phyloP scores from a whole-genome alignment of 768 basidiomycete genomes.

The Pleurotus djamor region DNA sequence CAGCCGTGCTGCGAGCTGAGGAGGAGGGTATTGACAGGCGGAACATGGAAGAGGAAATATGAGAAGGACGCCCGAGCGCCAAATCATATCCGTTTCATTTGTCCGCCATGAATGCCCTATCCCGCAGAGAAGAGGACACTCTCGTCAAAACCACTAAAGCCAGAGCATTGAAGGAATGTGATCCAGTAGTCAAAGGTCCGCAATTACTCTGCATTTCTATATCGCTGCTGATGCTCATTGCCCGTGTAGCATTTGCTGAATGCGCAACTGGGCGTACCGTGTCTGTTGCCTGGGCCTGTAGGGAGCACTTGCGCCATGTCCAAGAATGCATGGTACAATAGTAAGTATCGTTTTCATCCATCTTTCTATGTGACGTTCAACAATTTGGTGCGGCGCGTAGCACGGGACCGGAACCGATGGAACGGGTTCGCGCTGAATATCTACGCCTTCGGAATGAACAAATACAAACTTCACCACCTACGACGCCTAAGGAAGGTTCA shows the following conservation, averaged over 20 bases:
- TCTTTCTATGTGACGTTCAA: background rate
- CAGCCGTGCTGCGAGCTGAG: conserved; percentile 8
- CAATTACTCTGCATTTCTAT: background rate
- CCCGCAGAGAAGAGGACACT: conserved; percentile 85
- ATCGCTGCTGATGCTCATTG: background rate
- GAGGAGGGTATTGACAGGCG: background rate
- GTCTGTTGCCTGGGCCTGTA: conserved; percentile 86
- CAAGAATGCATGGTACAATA: conserved; percentile 81
- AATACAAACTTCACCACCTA: conserved; percentile 11
- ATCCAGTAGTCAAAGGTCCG: conserved; percentile 69
- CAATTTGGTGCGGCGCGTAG: conserved; percentile 30
- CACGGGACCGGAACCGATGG: conserved; percentile 75
- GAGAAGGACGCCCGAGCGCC: background rate
- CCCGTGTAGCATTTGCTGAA: conserved; percentile 70
- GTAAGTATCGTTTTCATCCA: conserved; percentile 40
- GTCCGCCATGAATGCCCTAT: conserved; percentile 72
- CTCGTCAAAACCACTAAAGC: conserved; percentile 81
- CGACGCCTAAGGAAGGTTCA: background rate
- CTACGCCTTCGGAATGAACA: conserved; percentile 56
- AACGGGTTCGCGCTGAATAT: conserved; percentile 69
- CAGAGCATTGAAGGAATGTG: conserved; percentile 76
- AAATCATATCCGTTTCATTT: background rate
- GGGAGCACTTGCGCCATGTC: conserved; percentile 60
- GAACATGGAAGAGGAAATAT: background rate
- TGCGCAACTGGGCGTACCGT: conserved; percentile 80